Conservation (phyloP, 352 stramenopile genomes). For the Phytopythium boreale region DNA sequence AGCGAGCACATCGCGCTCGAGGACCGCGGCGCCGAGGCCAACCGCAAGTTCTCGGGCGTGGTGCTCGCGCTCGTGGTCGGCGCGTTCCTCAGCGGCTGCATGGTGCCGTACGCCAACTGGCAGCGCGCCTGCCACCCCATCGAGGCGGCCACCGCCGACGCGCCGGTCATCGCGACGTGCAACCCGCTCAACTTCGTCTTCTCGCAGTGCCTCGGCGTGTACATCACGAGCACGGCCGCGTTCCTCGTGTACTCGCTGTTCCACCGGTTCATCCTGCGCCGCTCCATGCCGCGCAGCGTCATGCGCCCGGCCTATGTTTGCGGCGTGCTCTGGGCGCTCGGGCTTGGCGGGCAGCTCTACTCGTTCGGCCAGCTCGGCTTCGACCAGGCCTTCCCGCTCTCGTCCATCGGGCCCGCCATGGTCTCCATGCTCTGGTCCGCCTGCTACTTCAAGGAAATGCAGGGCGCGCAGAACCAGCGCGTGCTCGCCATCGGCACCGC, state of each 20-base stretch:
- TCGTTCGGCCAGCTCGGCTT: conserved; percentile 73
- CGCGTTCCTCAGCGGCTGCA: conserved; percentile 65
- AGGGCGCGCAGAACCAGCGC: conserved; percentile 55
- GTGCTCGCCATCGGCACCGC: conserved; percentile 55
- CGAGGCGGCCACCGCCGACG: conserved; percentile 9
- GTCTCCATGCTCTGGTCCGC: conserved; percentile 85
- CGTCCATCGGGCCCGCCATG: conserved; percentile 77
- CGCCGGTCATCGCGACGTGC: conserved; percentile 52
- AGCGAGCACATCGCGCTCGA: conserved; percentile 54
- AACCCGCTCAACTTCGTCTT: conserved; percentile 84
- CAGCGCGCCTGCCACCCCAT: conserved; percentile 53
- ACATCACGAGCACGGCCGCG: conserved; percentile 67
- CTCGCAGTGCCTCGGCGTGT: conserved; percentile 80
- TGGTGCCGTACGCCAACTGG: conserved; percentile 81
- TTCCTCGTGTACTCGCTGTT: conserved; percentile 81
- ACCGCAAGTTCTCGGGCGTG: conserved; percentile 58
- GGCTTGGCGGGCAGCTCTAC: conserved; percentile 67
- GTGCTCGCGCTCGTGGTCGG: conserved; percentile 63
- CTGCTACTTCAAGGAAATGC: conserved; percentile 80
- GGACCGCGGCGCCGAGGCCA: conserved; percentile 48
- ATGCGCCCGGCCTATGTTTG: conserved; percentile 81
- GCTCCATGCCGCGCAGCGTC: conserved; percentile 77
- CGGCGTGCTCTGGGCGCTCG: conserved; percentile 71
- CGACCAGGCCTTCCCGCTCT: conserved; percentile 79
- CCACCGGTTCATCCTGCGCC: conserved; percentile 67